Evolutionary conservation across 306 rosid species (phyloP), one percentile per base, ranked within the genome.

Genomic region (Malus asiatica): DNA sequence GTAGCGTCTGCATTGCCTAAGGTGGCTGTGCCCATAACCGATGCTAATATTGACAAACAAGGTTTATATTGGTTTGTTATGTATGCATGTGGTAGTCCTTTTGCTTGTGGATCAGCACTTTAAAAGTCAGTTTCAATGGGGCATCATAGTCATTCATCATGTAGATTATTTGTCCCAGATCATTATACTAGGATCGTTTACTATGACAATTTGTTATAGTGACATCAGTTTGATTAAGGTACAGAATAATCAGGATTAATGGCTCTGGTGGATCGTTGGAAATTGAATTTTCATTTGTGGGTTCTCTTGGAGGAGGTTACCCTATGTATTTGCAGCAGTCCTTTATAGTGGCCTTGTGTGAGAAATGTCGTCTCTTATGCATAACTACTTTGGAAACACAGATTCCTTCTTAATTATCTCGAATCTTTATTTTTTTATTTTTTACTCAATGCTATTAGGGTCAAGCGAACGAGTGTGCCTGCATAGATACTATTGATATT

Each of bases 241-340:
- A 4, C 38, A 42, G 29, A 44, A 27, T 45, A 51, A 63, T 71
- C 72, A 33, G 18, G n/a, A 20, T 18, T 42, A 42, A 66, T 66
- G 82, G 33, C 74, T 72, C 30, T 63, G 44, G 38, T 78, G 45
- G 76, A 52, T 19, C 71, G 10, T 62, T 71, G 63, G 45, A 51
- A 38, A 64, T 63, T 79, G 82, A 72, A 13, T 80, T 68, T 74
- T 61, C 75, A 61, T 48, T 14, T 60, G 66, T 60, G 53, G 32
- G 32, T 78, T 60, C 57, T 2, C 35, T 61, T 74, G 70, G 61
- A 45, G 74, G 45, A 40, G 61, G 64, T 44, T 44, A 58, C 62
- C 74, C 42, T 6, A 44, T 57, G 70, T 12, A 16, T 30, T 10
- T 64, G 63, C 57, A 29, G 74, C 59, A 13, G 42, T 44, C 42